Evolutionary conservation across 2,329 filamentous ascomycete genomes (phyloP).

Genomic region (Aspergillus sp.): DNA sequence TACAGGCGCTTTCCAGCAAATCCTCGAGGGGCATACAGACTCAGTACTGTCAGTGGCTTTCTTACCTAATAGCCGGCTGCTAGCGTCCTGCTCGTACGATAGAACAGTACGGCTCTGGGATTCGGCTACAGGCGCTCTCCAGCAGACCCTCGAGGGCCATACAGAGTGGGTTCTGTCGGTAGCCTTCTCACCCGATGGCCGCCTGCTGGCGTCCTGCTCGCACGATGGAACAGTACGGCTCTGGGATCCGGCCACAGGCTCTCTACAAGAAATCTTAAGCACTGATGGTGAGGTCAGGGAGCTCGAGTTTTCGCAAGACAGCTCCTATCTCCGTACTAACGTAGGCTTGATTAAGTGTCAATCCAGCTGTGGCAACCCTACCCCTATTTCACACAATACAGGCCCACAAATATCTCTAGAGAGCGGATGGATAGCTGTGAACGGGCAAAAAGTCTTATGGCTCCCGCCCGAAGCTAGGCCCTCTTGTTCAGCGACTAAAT

Average conservation of each 20-base stretch:
- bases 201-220: not conserved
- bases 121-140: not conserved
- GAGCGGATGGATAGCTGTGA: slow-evolving; percentile 6
- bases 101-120: not conserved
- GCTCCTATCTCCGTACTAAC: slow-evolving; percentile 5
- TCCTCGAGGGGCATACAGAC: slow-evolving; percentile 2
- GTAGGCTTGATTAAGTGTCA: slow-evolving; percentile 4
- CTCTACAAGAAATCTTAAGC: slow-evolving; percentile 4
- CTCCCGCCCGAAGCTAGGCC: slow-evolving; percentile 10
- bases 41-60: slow-evolving; percentile 12
- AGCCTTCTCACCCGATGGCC: not conserved
- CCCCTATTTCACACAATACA: not conserved
- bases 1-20: too few species aligned
- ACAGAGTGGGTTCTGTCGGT: not conserved
- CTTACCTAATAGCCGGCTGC: slow-evolving; percentile 14
- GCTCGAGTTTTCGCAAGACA: slow-evolving; percentile 5
- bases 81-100: slow-evolving; percentile 16
- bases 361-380: not conserved
- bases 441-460: slow-evolving; percentile 7
- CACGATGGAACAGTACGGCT: not conserved
- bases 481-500: slow-evolving; percentile 1
- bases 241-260: not conserved
- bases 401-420: slow-evolving; percentile 2
- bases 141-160: not conserved
- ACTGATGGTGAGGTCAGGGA: not conserved